Conservation (phyloP, 371 early-diverging fungal species). For the Neoconidiobolus thromboides region DNA sequence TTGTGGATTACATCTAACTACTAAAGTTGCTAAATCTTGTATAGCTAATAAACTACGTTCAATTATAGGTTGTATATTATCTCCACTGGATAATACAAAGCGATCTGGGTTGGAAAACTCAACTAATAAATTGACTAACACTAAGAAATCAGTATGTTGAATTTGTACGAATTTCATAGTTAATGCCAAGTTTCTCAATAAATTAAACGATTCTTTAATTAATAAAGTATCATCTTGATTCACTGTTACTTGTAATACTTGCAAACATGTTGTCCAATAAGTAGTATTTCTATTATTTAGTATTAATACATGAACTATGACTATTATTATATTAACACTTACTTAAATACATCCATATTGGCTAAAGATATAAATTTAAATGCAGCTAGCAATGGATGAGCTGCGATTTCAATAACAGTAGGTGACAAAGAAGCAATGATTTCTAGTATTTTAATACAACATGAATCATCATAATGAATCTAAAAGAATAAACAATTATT, state of each 20-base stretch:
- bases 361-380: neutral
- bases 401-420: neutral
- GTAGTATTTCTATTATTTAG: neutral
- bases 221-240: neutral
- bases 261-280: constrained; percentile 1
- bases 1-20: neutral
- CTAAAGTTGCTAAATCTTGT: neutral
- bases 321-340: no score
- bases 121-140: neutral
- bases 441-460: neutral
- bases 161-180: neutral
- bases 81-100: neutral
- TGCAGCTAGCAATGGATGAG: neutral
- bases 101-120: constrained; percentile 2
- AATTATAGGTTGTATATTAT: neutral
- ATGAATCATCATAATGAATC: neutral
- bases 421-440: neutral
- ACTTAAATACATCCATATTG: no score
- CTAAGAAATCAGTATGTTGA: neutral
- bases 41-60: neutral
- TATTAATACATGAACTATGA: no score
- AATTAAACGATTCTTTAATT: neutral
- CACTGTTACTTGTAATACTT: neutral
- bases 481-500: no score
- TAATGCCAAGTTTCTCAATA: neutral